Evolutionary conservation across 345 rosid species (phyloP), one percentile per base, ranked within the genome.

Genomic region (Brassica carinata): DNA sequence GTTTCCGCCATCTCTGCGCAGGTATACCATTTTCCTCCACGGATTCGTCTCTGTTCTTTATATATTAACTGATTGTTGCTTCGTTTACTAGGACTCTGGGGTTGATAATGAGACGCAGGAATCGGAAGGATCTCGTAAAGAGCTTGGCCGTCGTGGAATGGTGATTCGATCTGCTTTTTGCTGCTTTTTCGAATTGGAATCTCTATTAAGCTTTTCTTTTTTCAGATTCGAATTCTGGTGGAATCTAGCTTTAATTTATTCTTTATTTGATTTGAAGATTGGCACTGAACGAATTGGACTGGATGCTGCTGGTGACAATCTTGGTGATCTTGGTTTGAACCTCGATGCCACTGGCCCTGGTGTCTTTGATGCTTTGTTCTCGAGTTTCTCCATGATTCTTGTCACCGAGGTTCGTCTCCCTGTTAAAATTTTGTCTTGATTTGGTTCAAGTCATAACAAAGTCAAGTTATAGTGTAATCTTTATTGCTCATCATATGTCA

Each of bases 131-230:
- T 85, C 87, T 33, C 79, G 64, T 64, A 87, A 83, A 77, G 91
- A 89, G 86, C 91, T 96, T 7, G 98, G 99, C 69, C 99, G 99
- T 74, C 97, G 97, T 53, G 94, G 97, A 80, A 88, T 92, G 92
- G 99, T 93, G 71, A 79, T 85, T 74, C 43, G 8, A 67, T 78
- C 72, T 78, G 29, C 29, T 51, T 58, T 19, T 67, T 34, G 51
- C 1, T 63, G 0, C 9, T 33, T 73, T 27, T 58, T 34, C 18
- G 57, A 67, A 34, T 51, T 36, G 0, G 68, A 33, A 67, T 18
- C 72, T 75, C 58, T 67, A 11, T 51, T 14, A 0, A 64, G 63
- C 23, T 19, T 19, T 19, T 19, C 23, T 19, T 19, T 19, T 34
- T 67, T 18, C 10, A 67, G 71, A 36, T 67, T 38, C 71, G 53